Conservation (phyloP, 495 filamentous ascomycete species). For the Hyaloscypha bicolor region DNA sequence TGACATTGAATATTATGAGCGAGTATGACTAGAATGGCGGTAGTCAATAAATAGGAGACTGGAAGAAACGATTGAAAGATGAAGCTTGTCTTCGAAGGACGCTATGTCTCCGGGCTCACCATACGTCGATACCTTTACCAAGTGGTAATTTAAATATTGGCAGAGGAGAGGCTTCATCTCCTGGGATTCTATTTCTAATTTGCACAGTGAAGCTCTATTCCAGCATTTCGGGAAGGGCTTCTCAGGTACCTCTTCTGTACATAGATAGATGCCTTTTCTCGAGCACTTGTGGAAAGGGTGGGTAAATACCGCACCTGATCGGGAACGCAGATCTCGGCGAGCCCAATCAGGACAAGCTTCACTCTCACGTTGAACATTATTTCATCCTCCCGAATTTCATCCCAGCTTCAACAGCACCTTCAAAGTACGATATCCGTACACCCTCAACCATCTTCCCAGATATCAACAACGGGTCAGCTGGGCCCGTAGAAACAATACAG, state of each 20-base stretch:
- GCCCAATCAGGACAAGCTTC: neutral
- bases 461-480: conserved; percentile 1
- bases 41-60: conserved; percentile 11
- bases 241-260: neutral
- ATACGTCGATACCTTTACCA: neutral
- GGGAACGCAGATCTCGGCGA: neutral
- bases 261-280: no score
- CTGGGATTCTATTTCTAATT: neutral
- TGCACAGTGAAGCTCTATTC: no score
- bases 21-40: neutral
- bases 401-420: neutral
- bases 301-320: neutral
- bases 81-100: neutral
- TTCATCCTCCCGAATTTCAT: neutral
- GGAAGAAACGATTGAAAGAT: neutral
- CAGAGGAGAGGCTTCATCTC: no score
- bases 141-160: neutral
- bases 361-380: neutral
- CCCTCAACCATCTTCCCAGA: neutral
- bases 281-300: neutral
- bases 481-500: conserved; percentile 8
- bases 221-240: neutral
- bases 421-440: neutral
- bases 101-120: no score
- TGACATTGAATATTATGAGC: conserved; percentile 6